Evolutionary conservation across 352 stramenopile genomes (phyloP).

Genomic region (Phytophthora fragariaefolia): DNA sequence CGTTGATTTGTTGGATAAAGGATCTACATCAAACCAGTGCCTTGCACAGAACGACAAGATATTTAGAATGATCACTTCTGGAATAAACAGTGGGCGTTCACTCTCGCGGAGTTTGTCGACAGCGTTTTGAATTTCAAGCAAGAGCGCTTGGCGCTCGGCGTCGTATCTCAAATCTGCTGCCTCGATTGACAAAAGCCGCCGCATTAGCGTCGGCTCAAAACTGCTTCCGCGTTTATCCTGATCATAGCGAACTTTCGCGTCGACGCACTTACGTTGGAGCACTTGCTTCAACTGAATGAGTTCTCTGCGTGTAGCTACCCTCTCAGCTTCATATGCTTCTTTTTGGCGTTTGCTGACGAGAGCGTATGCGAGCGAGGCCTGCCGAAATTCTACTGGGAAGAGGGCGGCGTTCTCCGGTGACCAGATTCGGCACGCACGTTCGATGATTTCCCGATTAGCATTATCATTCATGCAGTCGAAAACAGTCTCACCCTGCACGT

Average conservation of each 20-base stretch:
- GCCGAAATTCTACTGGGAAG: slow-evolving; percentile 59
- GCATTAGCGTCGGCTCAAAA: slow-evolving; percentile 49
- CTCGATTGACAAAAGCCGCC: slow-evolving; percentile 43
- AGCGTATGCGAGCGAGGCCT: slow-evolving; percentile 41
- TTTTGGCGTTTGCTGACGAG: slow-evolving; percentile 50
- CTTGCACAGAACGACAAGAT: slow-evolving; percentile 64
- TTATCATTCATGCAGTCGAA: slow-evolving; percentile 53
- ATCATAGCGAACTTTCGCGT: slow-evolving; percentile 66
- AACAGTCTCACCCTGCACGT: slow-evolving; percentile 54
- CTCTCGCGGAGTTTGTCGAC: slow-evolving; percentile 39
- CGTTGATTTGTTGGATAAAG: neutral
- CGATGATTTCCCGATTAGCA: slow-evolving; percentile 39
- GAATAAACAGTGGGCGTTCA: slow-evolving; percentile 37
- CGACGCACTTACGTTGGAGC: slow-evolving; percentile 48
- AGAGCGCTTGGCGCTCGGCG: slow-evolving; percentile 30
- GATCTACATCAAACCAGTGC: slow-evolving; percentile 61
- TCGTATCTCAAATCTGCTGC: slow-evolving; percentile 49
- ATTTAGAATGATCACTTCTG: slow-evolving; percentile 32
- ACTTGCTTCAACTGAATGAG: slow-evolving; percentile 37
- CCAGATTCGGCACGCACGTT: slow-evolving; percentile 49
- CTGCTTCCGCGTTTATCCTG: slow-evolving; percentile 39
- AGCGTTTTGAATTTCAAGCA: slow-evolving; percentile 40
- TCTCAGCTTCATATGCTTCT: slow-evolving; percentile 18
- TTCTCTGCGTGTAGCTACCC: slow-evolving; percentile 32
- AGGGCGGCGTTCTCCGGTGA: slow-evolving; percentile 39